Conservation (phyloP, 495 filamentous ascomycete genomes). For the Podospora didyma region DNA sequence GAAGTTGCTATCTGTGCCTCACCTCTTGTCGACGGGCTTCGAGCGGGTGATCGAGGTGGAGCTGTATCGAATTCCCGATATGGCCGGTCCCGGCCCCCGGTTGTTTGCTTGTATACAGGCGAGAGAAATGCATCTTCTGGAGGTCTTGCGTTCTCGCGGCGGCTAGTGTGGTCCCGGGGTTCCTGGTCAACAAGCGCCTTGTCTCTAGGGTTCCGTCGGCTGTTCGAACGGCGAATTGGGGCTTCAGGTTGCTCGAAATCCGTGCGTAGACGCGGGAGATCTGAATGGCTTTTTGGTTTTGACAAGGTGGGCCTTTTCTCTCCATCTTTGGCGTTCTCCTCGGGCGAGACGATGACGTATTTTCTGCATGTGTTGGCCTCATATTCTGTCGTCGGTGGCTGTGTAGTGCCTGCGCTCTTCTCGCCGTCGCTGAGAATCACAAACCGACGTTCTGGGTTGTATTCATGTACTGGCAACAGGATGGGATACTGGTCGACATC, state of each 20-base stretch:
- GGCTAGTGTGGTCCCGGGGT: background rate
- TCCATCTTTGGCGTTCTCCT: slow-evolving; percentile 21
- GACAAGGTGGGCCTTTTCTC: slow-evolving; percentile 17
- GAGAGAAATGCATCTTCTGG: slow-evolving; percentile 29
- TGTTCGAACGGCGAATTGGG: slow-evolving; percentile 15
- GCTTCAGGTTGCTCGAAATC: slow-evolving; percentile 13
- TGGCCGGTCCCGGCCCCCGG: slow-evolving; percentile 34
- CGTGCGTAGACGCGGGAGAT: slow-evolving; percentile 33
- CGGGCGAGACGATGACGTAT: slow-evolving; percentile 21
- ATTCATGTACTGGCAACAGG: slow-evolving; percentile 35
- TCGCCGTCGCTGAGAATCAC: slow-evolving; percentile 30
- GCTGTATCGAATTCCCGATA: slow-evolving; percentile 30
- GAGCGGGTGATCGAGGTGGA: slow-evolving; percentile 1
- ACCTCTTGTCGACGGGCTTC: slow-evolving; percentile 13
- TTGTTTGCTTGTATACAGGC: slow-evolving; percentile 32
- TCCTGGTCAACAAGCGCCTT: slow-evolving; percentile 21
- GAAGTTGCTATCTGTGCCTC: slow-evolving; percentile 13
- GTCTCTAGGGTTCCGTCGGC: slow-evolving; percentile 20
- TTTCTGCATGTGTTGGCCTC: slow-evolving; percentile 42
- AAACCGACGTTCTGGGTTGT: slow-evolving; percentile 47
- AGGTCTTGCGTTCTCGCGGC: slow-evolving; percentile 9
- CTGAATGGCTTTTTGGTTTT: slow-evolving; percentile 34
- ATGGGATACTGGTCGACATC: slow-evolving; percentile 41
- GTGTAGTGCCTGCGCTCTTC: background rate
- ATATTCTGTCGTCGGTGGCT: slow-evolving; percentile 25